phyloP scores from a whole-genome alignment of 2,329 filamentous ascomycete genomes.

The Fusarium ramigenum region DNA sequence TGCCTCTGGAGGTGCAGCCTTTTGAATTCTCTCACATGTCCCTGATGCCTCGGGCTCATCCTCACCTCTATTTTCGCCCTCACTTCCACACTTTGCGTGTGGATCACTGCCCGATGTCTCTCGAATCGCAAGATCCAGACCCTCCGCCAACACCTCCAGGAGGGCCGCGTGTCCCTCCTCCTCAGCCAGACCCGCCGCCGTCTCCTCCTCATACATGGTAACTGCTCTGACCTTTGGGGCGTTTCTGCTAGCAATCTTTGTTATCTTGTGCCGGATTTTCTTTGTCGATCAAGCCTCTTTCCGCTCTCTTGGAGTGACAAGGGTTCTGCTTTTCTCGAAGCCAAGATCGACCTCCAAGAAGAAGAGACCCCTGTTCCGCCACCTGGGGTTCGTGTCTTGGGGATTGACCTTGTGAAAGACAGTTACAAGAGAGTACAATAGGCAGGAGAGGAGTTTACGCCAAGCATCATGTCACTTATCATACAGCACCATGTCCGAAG shows the following conservation, averaged over 20 bases:
- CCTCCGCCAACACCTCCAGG: slow-evolving; percentile 44
- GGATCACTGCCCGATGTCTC: slow-evolving; percentile 3
- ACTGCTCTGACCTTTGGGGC: not conserved
- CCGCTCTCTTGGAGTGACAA: slow-evolving; percentile 2
- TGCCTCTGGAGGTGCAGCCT: not conserved
- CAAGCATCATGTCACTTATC: not conserved
- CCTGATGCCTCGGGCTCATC: slow-evolving; percentile 11
- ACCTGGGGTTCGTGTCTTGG: slow-evolving; percentile 3
- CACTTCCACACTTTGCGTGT: not conserved
- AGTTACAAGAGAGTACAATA: not conserved
- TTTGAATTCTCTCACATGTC: not conserved
- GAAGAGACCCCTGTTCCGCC: slow-evolving; percentile 7
- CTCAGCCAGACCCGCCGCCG: slow-evolving; percentile 42
- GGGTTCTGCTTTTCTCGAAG: slow-evolving; percentile 7
- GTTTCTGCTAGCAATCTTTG: not conserved
- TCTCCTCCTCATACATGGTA: slow-evolving; percentile 41
- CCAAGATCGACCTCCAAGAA: not conserved
- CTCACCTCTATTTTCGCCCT: not conserved
- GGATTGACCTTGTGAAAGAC: slow-evolving; percentile 5
- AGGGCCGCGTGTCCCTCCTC: slow-evolving; percentile 43
- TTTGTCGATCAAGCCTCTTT: slow-evolving; percentile 17
- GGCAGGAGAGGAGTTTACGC: not conserved
- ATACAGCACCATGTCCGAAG: not conserved
- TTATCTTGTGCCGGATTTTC: not conserved
- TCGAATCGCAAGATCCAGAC: slow-evolving; percentile 33